phyloP scores from a whole-genome alignment of 208 protist genomes.

The Acanthamoeba lenticulata region DNA sequence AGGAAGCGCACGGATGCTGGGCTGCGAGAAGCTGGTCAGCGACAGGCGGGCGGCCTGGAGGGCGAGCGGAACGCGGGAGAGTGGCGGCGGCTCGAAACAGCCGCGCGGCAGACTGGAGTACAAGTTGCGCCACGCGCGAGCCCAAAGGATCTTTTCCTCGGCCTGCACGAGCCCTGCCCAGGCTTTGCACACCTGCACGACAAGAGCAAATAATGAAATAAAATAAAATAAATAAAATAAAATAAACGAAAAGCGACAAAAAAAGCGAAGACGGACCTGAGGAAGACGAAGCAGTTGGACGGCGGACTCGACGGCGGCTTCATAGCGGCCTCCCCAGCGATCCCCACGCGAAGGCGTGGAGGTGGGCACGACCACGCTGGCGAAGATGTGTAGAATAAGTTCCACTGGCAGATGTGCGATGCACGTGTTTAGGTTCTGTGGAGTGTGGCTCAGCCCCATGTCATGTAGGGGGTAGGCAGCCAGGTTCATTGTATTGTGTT shows the following conservation, averaged over 20 bases:
- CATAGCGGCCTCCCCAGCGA: not conserved
- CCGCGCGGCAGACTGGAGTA: not conserved
- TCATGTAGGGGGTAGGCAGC: too few relatives aligned
- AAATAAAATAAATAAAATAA: not conserved
- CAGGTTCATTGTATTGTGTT: too few relatives aligned
- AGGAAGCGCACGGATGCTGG: not conserved
- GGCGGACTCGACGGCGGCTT: not conserved
- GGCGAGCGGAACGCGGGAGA: not conserved
- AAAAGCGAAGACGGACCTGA: not conserved
- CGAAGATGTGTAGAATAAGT: not conserved
- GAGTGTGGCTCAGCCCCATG: too few relatives aligned
- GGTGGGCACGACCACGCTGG: not conserved
- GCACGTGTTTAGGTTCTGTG: too few relatives aligned
- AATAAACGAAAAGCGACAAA: not conserved
- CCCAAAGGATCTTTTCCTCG: not conserved
- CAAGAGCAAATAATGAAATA: not conserved
- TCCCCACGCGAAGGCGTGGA: not conserved
- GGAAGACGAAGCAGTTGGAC: not conserved
- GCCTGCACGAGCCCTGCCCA: not conserved
- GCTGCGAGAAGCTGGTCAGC: not conserved
- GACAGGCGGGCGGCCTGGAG: not conserved
- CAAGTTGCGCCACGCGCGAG: not conserved
- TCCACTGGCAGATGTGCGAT: not conserved
- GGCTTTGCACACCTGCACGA: not conserved
- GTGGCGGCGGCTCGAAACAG: not conserved